These are phyloP conservation scores for Triticum dicoccoides DNA, from an alignment of 176 grass and related monocot genomes.

Conservation along the genomic window DNA sequence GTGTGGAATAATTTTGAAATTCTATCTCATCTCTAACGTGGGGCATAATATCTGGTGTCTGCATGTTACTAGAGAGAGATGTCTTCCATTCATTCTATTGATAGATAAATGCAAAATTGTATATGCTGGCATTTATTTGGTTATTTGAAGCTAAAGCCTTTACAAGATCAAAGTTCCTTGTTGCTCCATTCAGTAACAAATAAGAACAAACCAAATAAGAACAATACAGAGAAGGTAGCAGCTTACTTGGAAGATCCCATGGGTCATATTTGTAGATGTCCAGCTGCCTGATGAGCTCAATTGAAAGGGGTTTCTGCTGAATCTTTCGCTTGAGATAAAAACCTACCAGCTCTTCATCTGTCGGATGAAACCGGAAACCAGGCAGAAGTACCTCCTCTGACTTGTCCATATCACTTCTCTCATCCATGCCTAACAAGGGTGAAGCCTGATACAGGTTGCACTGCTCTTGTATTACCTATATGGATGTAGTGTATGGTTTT, in stretches of 20 bases:
- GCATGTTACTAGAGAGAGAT: not conserved
- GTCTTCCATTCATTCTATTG: not conserved
- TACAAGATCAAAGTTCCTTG: conserved; percentile 10
- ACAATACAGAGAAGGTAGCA: not conserved
- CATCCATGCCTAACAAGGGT: conserved; percentile 30
- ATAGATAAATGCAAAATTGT: not conserved
- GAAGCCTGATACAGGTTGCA: not conserved
- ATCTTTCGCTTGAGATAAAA: conserved; percentile 73
- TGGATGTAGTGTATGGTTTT: conserved; percentile 28
- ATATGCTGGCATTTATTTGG: conserved; percentile 2
- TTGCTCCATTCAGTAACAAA: not conserved
- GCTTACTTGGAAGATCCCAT: conserved; percentile 79
- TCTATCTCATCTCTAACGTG: not conserved
- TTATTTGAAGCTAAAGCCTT: not conserved
- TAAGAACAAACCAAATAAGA: not conserved
- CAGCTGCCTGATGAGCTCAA: conserved; percentile 62
- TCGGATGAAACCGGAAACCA: conserved; percentile 68
- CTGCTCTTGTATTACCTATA: conserved; percentile 21
- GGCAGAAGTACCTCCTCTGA: conserved; percentile 60
- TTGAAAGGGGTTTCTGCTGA: conserved; percentile 50
- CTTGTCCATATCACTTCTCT: conserved; percentile 47
- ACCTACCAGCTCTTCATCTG: conserved; percentile 62
- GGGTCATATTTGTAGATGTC: conserved; percentile 79
- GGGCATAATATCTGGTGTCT: not conserved
- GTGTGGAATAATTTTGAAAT: not conserved